A percentile compares a stretch with the other conserved stretches of the same genome.
These are phyloP conservation scores for Scleroderma bovista DNA, from an alignment of 768 basidiomycete genomes.

Conservation along the genomic window DNA sequence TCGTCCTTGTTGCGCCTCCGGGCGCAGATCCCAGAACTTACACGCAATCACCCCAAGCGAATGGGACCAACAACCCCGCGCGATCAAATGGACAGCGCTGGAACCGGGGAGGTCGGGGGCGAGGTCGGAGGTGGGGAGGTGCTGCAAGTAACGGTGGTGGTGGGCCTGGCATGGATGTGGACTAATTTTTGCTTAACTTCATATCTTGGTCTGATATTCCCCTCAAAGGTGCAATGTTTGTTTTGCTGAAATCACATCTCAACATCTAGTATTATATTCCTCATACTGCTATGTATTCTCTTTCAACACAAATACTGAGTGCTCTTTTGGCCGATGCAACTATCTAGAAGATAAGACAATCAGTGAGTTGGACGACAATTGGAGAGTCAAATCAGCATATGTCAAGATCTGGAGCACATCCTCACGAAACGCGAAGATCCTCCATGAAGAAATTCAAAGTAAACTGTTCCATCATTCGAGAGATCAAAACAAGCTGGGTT, in stretches of 20 bases:
- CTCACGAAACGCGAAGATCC: constrained; percentile 51
- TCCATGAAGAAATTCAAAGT: constrained; percentile 91
- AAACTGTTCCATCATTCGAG: constrained; percentile 29
- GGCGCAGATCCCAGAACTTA: constrained; percentile 55
- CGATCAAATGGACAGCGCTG: constrained; percentile 22
- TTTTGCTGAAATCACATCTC: neutral
- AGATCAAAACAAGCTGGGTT: constrained; percentile 12
- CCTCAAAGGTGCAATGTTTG: too few species aligned
- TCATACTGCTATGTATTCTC: neutral
- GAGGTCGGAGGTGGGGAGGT: constrained; percentile 20
- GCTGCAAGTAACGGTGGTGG: constrained; percentile 13
- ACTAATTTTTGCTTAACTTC: constrained; percentile 18
- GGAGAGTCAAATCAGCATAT: constrained; percentile 25
- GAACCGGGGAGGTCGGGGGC: constrained; percentile 22
- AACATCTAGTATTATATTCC: constrained; percentile 7
- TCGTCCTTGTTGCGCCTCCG: constrained; percentile 63
- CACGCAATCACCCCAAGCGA: constrained; percentile 20
- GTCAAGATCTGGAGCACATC: constrained; percentile 78
- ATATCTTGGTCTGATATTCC: too few species aligned
- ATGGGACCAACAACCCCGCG: constrained; percentile 4
- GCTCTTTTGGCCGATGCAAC: too few species aligned
- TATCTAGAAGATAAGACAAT: constrained; percentile 1
- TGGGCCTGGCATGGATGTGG: constrained; percentile 23
- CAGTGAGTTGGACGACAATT: neutral
- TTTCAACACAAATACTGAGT: too few species aligned